Evolutionary conservation across 306 rosid genomes (phyloP).

Genomic region (Castanospermum australe): DNA sequence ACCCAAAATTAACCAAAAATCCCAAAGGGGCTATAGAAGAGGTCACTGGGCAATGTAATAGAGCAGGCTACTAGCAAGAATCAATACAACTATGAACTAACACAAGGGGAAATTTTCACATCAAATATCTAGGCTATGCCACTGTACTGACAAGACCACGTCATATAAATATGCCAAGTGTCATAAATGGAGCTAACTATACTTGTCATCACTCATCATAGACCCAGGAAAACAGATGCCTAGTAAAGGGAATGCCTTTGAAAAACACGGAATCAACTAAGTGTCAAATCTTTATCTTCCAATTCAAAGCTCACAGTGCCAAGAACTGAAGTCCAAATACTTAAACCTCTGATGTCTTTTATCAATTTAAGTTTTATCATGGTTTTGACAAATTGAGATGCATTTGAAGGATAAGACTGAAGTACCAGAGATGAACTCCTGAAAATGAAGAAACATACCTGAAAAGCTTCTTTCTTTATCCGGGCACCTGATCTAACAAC

Average conservation of each 20-base stretch:
- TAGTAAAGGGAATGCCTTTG: neutral
- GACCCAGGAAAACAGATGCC: conserved; percentile 2
- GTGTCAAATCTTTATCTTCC: neutral
- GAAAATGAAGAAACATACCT: conserved; percentile 40
- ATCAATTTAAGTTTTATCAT: neutral
- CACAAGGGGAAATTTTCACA: neutral
- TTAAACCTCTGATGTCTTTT: neutral
- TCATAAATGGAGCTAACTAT: neutral
- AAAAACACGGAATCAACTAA: neutral
- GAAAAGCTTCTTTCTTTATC: conserved; percentile 53
- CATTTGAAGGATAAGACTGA: neutral
- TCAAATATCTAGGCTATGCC: neutral
- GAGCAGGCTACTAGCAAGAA: neutral
- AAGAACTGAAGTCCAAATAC: neutral
- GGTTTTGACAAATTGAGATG: neutral
- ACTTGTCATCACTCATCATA: neutral
- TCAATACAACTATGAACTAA: neutral
- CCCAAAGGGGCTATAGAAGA: neutral
- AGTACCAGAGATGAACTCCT: neutral
- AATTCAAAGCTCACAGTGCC: neutral
- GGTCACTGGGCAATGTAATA: neutral
- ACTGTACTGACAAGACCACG: neutral
- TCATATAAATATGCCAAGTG: neutral
- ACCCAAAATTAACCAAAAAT: neutral
- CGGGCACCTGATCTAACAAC: conserved; percentile 62